Evolutionary conservation across 2,329 filamentous ascomycete species (phyloP), one percentile per base, ranked within the genome.

Genomic region (Neonectria neomacrospora): DNA sequence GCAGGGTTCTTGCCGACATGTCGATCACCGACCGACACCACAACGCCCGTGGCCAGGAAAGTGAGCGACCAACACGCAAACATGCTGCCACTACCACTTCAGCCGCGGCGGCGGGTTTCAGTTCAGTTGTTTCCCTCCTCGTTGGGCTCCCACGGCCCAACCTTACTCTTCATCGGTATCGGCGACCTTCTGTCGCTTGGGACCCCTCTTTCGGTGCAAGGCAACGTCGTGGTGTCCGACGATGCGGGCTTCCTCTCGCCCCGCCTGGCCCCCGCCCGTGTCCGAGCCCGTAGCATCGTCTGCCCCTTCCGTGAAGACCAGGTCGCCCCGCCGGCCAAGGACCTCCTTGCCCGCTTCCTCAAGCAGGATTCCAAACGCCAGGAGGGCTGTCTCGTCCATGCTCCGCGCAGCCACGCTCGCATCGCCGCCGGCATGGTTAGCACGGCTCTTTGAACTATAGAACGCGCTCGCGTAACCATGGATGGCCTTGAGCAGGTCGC

Each of bases 301-400:
- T 39, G 77, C 75, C 5, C 82, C 85, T 74, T 94, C 91, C 0
- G 90, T 88, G 72, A 95, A 91, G 1, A 91, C 90, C 51, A 93
- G 76, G 76, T 93, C 89, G 22, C 91, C 92, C 12, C 82, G 85
- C 58, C 82, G 80, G 5, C 90, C 91, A 20, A 94, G 78, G 6
- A 82, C 76, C 50, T 89, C 86, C 42, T 83, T 81, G 16, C 86
- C 83, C 3, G 87, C 85, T 77, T 95, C 92, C 77, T 95, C 91
- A 44, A 94, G 79, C 60, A 95, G 77, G 52, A 95, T 88, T 1
- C 91, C 91, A 71, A 95, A 82, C 1, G 91, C 91, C 57, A 95
- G 79, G 61, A 95, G 81, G 4, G 91, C 91, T 14, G 91, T 93
- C 79, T 93, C 92, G 73, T 95, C 91, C 86, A 95, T 87, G 75